Conservation (phyloP, 805 yeast genomes). For the Candida succiphila region DNA sequence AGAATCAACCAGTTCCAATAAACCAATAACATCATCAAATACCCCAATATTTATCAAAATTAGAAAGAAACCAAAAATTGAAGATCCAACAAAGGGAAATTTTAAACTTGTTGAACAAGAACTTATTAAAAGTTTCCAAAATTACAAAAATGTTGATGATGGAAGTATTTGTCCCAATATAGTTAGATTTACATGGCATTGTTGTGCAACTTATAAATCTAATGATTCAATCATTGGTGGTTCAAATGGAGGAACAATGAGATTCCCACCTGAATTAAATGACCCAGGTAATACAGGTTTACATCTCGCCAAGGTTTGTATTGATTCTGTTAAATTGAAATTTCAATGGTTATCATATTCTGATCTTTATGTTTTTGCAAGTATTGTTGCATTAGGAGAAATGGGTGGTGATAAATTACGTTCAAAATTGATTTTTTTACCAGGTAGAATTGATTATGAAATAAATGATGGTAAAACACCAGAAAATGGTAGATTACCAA, state of each 20-base stretch:
- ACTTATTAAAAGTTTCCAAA: conserved; percentile 23
- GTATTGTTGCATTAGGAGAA: conserved; percentile 70
- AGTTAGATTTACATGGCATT: conserved; percentile 80
- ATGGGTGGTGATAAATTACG: conserved; percentile 68
- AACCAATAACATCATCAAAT: too few species aligned
- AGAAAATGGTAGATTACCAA: conserved; percentile 64
- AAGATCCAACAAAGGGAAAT: conserved; percentile 16
- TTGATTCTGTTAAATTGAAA: conserved; percentile 43
- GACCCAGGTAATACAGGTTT: conserved; percentile 59
- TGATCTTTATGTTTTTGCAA: conserved; percentile 72
- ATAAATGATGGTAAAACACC: conserved; percentile 40
- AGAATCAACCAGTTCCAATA: conserved; percentile 10
- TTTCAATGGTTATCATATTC: conserved; percentile 71
- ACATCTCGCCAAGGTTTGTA: conserved; percentile 42
- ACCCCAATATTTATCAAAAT: too few species aligned
- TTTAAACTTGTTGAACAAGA: conserved; percentile 26
- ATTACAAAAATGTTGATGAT: conserved; percentile 42
- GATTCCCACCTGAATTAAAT: conserved; percentile 40
- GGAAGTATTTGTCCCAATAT: conserved; percentile 70
- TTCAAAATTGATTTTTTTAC: too few species aligned
- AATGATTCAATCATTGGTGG: conserved; percentile 45
- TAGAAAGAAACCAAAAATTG: conserved; percentile 11
- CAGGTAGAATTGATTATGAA: conserved; percentile 68
- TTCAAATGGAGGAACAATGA: conserved; percentile 64
- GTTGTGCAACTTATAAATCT: conserved; percentile 71